Conservation (phyloP, 75 land plant species). For the Cryptomeria japonica region DNA sequence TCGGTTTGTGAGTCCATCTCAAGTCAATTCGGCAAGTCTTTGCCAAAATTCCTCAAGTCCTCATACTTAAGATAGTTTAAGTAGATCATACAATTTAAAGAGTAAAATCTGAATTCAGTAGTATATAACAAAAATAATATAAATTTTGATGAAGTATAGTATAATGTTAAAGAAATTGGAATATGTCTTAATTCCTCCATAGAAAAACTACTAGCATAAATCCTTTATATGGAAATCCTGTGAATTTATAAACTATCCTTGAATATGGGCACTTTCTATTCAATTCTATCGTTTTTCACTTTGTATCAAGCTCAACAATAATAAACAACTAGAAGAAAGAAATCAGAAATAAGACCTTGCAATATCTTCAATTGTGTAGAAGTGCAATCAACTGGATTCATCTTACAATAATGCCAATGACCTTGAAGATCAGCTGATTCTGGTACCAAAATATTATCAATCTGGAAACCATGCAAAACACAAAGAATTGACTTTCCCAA, state of each 20-base stretch:
- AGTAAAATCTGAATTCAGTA: too few relatives aligned
- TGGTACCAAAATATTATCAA: slow-evolving; percentile 53
- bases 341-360: slow-evolving; percentile 47
- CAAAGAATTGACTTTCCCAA: neutral
- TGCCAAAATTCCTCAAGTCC: too few relatives aligned
- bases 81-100: neutral
- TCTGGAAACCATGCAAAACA: slow-evolving; percentile 19
- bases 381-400: slow-evolving; percentile 50
- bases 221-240: too few relatives aligned
- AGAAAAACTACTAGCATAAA: too few relatives aligned
- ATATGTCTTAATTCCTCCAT: too few relatives aligned
- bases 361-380: slow-evolving; percentile 47
- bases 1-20: too few relatives aligned
- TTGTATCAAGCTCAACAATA: neutral
- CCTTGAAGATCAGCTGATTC: slow-evolving; percentile 56
- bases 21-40: too few relatives aligned
- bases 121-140: too few relatives aligned
- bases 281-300: neutral
- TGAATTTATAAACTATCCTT: neutral
- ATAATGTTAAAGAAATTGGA: too few relatives aligned
- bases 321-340: neutral
- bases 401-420: slow-evolving; percentile 61
- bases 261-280: neutral
- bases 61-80: neutral
- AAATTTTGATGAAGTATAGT: too few relatives aligned